phyloP scores from a whole-genome alignment of 116 monocot species.

The Phalaenopsis hybrid region DNA sequence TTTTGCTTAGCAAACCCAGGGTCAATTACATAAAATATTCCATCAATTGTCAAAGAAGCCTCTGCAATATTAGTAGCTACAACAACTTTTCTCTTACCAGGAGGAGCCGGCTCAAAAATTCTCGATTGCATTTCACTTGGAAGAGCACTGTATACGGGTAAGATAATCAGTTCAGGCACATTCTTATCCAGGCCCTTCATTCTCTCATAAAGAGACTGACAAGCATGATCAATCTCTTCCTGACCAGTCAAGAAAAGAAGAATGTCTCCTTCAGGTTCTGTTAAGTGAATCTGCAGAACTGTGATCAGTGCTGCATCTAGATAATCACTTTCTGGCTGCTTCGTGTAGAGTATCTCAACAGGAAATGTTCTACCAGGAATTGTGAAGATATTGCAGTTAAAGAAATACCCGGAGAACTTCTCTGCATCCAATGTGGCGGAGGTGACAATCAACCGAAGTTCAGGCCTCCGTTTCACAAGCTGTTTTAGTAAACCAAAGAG shows the following conservation, averaged over 20 bases:
- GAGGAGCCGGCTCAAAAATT: constrained; percentile 87
- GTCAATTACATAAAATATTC: constrained; percentile 92
- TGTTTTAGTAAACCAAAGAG: constrained; percentile 91
- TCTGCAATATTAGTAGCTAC: constrained; percentile 97
- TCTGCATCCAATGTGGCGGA: constrained; percentile 98
- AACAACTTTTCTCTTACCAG: constrained; percentile 93
- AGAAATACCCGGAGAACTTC: constrained; percentile 96
- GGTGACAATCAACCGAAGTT: constrained; percentile 80
- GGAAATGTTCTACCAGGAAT: constrained; percentile 97
- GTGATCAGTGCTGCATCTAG: constrained; percentile 88
- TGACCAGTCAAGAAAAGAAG: constrained; percentile 92
- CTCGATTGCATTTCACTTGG: constrained; percentile 98
- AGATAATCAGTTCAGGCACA: constrained; percentile 89
- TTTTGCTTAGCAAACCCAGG: constrained; percentile 97
- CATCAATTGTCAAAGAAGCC: constrained; percentile 91
- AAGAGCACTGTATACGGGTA: constrained; percentile 96
- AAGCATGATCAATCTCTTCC: constrained; percentile 96
- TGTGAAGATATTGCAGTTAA: constrained; percentile 87
- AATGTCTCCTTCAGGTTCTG: constrained; percentile 92
- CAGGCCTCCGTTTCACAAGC: constrained; percentile 66
- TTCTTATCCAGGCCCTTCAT: constrained; percentile 94
- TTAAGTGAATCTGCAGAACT: constrained; percentile 90
- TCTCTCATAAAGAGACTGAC: constrained; percentile 91
- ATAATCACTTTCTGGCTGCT: constrained; percentile 92
- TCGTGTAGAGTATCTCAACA: constrained; percentile 91